These are phyloP conservation scores for Daldinia concentrica DNA, from an alignment of 495 filamentous ascomycete species.

Conservation along the genomic window DNA sequence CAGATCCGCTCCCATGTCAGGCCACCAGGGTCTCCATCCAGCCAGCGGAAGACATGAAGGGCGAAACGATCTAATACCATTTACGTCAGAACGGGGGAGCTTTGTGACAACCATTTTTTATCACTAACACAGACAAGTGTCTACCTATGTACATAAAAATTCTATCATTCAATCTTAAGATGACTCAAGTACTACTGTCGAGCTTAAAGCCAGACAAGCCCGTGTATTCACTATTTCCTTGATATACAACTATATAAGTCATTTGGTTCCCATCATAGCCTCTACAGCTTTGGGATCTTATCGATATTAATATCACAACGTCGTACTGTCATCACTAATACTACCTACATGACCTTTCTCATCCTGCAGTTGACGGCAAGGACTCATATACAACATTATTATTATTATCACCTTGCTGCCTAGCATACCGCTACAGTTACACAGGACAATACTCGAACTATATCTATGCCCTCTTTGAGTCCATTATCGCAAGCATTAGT, in stretches of 20 bases:
- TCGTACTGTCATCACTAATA: constrained; percentile 16
- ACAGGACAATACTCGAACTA: not conserved
- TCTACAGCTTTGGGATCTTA: constrained; percentile 9
- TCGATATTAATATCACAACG: constrained; percentile 31
- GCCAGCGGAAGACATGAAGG: constrained; percentile 40
- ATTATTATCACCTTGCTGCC: not conserved
- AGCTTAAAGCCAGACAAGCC: not conserved
- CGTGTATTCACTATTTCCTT: constrained; percentile 2
- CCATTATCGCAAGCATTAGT: not conserved
- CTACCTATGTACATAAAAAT: constrained; percentile 5
- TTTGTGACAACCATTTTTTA: constrained; percentile 22
- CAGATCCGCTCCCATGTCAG: constrained; percentile 38
- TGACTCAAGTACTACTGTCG: constrained; percentile 33
- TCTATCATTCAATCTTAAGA: constrained; percentile 1
- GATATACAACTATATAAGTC: constrained; percentile 26
- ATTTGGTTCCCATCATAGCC: constrained; percentile 9
- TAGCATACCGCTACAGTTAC: not conserved
- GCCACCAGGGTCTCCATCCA: constrained; percentile 38
- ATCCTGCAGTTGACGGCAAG: not conserved
- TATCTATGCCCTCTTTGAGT: not conserved
- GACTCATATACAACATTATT: constrained; percentile 7
- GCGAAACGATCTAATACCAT: constrained; percentile 29
- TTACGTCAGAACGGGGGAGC: constrained; percentile 40
- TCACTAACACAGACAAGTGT: constrained; percentile 22
- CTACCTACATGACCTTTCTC: not conserved